Percentiles rank a stretch among this genome's conserved stretches.
These are phyloP conservation scores for Trichoderma lentiforme DNA, from an alignment of 2,329 filamentous ascomycete species.

Conservation along the genomic window DNA sequence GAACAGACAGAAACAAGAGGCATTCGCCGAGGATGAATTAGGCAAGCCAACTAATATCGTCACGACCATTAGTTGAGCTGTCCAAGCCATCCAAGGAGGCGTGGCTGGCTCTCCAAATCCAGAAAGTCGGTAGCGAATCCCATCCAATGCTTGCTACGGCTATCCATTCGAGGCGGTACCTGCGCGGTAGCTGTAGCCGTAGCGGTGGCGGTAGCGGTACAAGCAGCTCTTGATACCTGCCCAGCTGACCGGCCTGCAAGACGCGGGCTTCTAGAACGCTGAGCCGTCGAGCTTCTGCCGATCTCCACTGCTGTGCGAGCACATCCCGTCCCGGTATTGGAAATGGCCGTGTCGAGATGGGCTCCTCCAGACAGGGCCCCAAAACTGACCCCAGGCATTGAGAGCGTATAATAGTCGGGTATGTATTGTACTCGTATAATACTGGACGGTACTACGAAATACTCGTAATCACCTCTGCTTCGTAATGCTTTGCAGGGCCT, in stretches of 20 bases:
- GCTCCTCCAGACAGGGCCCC: neutral
- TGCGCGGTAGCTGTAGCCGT: neutral
- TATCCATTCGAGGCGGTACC: neutral
- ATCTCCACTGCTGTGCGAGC: neutral
- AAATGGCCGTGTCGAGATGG: neutral
- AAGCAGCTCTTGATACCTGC: neutral
- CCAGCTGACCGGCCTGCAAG: neutral
- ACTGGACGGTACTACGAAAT: too few relatives aligned
- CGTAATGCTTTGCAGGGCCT: too few relatives aligned
- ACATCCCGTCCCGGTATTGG: neutral
- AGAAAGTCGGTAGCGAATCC: conserved; percentile 33
- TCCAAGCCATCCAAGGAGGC: neutral
- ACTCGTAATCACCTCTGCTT: too few relatives aligned
- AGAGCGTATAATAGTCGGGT: neutral
- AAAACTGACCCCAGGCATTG: neutral
- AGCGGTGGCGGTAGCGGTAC: neutral
- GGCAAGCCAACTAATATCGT: neutral
- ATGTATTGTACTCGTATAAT: too few relatives aligned
- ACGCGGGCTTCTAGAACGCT: neutral
- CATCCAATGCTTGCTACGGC: neutral
- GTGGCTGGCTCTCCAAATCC: conserved; percentile 20
- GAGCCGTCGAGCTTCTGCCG: neutral
- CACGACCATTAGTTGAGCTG: neutral
- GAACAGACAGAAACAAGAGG: neutral
- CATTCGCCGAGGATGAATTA: neutral